These are phyloP conservation scores for Scheffersomyces segobiensis DNA, from an alignment of 1,139 yeast species.

Conservation along the genomic window DNA sequence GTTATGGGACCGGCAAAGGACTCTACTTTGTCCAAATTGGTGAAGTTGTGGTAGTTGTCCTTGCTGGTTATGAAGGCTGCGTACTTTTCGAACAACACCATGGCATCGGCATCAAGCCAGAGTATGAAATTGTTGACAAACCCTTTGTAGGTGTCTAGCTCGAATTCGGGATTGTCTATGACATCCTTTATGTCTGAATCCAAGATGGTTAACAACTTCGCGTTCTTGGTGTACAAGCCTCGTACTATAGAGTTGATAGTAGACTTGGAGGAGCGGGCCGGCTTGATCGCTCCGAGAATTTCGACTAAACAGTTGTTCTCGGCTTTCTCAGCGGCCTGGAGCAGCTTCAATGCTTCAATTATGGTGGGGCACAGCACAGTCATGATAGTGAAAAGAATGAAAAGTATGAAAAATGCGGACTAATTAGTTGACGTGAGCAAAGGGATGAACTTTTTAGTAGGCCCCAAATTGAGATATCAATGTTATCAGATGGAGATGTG, in stretches of 20 bases:
- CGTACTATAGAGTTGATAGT: constrained; percentile 37
- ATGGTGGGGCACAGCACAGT: neutral
- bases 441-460: neutral
- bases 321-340: constrained; percentile 19
- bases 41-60: constrained; percentile 6
- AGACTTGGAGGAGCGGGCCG: constrained; percentile 26
- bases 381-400: neutral
- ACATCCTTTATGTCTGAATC: constrained; percentile 16
- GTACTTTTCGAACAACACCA: constrained; percentile 37
- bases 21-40: constrained; percentile 17
- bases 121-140: constrained; percentile 42
- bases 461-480: neutral
- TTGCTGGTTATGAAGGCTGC: constrained; percentile 8
- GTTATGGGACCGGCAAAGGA: constrained; percentile 32
- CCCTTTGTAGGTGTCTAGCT: constrained; percentile 29
- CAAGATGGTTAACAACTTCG: constrained; percentile 28
- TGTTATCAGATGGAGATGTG: neutral
- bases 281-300: constrained; percentile 37
- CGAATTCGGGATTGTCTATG: constrained; percentile 13
- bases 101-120: constrained; percentile 38
- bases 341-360: neutral
- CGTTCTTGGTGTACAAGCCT: constrained; percentile 45
- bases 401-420: neutral
- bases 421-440: neutral
- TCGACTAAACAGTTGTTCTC: constrained; percentile 36